Base-by-base conservation (phyloP, 306 rosid species). In the Cucumis sativus region DNA sequence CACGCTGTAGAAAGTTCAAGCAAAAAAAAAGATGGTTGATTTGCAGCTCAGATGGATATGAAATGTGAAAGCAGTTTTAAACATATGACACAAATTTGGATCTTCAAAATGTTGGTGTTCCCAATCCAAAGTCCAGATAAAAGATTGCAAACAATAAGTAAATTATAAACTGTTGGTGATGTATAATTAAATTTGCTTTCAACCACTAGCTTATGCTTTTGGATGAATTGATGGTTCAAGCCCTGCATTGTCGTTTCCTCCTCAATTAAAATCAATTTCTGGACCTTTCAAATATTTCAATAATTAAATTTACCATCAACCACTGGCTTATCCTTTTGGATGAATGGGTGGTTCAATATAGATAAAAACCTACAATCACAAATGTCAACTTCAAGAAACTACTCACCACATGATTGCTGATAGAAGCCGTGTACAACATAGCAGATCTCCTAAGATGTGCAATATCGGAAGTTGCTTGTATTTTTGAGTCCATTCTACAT, bases 381-480 rank as follows among this genome's bases (percentile, higher is more conserved):
- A 77, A 77, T 68, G 14, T 63, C 21, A 74, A 71, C 33, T 3
- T 69, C 33, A n/a, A n/a, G 51, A 51, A 49, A 81, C 58, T 64
- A 83, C 97, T 56, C 82, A 95, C 97, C 96, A 95, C 95, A 79
- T 89, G 95, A 78, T 84, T 90, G 87, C 96, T 84, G 86, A 95
- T 85, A 84, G 97, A 92, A 88, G 97, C 97, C 13, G 93, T 82
- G 74, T 85, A 86, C 75, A 90, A 64, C 96, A 92, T 90, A 56
- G 97, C 97, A 10, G 84, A 87, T 86, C 87, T 90, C 88, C 97
- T 86, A 61, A 95, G 97, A 83, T 90, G 91, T 75, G 96, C 85
- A 88, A 95, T 84, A 86, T 95, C 97, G 57, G 97, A 95, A 17
- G 93, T 92, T 84, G 97, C 93, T 82, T 84, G 89, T 68, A 95